Evolutionary conservation across 1,284 basidiomycete genomes (phyloP), one percentile per base, ranked within the genome.

Genomic region (Pascua sp.): DNA sequence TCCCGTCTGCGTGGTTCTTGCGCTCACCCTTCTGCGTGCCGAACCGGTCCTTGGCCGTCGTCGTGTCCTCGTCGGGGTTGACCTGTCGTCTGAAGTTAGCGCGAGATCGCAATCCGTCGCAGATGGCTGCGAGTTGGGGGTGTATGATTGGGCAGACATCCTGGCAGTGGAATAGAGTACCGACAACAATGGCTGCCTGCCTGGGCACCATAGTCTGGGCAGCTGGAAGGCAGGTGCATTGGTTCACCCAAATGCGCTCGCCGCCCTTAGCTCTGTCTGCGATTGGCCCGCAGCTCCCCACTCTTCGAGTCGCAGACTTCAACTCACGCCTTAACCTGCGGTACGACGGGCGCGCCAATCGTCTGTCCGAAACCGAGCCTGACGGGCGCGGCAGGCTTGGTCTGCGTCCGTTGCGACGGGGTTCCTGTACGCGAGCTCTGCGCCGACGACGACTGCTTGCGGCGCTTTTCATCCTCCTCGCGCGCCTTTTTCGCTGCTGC

Each of bases 1-100:
- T 32, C 24, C 24, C 24, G 4, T 32, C 24, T 32, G 7, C 24
- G 7, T 32, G 24, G 24, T 7, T 32, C 24, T 32, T 32, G 24
- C 24, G 7, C 24, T 32, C 24, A 32, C 79, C 80, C 76, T 98
- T 98, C 73, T 98, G 95, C 62, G 72, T 79, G 1, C 91, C 90
- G 73, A 98, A 99, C 69, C 91, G 91, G 32, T 92, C 87, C 61
- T 93, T 85, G 2, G 96, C 95, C 32, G 85, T 86, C 12, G 84
- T 91, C 11, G 61, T 57, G 1, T 86, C 84, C 50, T 88, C 82
- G 49, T 90, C 86, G 51, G 86, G 87, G 15, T 67, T 70, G 10
- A 58, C 62, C 12, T 57, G 60, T 40, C 70, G 67, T 12, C 72
- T 73, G 47, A 7, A 10, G 47, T 52, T 10, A 51, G 47, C 16